phyloP scores from a whole-genome alignment of 2,329 filamentous ascomycete species.

The Ambrosiella cleistominuta region DNA sequence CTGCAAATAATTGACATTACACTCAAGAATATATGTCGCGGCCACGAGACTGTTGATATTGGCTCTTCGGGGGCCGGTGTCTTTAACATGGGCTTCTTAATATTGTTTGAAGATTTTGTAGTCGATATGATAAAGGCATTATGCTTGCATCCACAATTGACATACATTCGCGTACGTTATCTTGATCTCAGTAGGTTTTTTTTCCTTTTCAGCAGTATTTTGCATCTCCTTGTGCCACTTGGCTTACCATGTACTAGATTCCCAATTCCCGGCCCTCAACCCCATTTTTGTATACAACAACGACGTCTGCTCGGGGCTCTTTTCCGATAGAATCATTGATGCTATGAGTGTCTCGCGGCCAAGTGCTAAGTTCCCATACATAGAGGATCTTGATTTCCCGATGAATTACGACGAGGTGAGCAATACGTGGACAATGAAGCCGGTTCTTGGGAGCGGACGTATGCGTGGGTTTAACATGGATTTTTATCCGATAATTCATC shows the following conservation, averaged over 20 bases:
- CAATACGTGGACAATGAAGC: background rate
- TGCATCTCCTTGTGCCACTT: background rate
- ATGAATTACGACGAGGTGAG: background rate
- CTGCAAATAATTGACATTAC: conserved; percentile 48
- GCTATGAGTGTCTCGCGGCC: background rate
- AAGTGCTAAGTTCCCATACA: background rate
- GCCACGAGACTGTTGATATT: conserved; percentile 21
- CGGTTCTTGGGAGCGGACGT: background rate
- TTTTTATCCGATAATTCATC: background rate
- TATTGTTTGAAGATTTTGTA: conserved; percentile 52
- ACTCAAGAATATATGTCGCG: conserved; percentile 56
- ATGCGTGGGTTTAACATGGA: background rate
- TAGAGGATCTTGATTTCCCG: background rate
- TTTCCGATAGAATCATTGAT: background rate
- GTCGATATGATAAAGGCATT: conserved; percentile 44
- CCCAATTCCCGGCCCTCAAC: background rate
- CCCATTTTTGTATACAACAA: background rate
- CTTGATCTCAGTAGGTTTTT: conserved; percentile 45
- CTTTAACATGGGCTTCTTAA: conserved; percentile 54
- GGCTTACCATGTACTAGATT: background rate
- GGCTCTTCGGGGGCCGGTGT: conserved; percentile 51
- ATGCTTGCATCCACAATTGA: conserved; percentile 37
- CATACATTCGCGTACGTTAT: conserved; percentile 53
- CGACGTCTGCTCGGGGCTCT: background rate
- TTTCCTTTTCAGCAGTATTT: background rate